A percentile compares a stretch with the other conserved stretches of the same genome.
phyloP scores from a whole-genome alignment of 2,329 filamentous ascomycete genomes.

The Fusarium decemcellulare region DNA sequence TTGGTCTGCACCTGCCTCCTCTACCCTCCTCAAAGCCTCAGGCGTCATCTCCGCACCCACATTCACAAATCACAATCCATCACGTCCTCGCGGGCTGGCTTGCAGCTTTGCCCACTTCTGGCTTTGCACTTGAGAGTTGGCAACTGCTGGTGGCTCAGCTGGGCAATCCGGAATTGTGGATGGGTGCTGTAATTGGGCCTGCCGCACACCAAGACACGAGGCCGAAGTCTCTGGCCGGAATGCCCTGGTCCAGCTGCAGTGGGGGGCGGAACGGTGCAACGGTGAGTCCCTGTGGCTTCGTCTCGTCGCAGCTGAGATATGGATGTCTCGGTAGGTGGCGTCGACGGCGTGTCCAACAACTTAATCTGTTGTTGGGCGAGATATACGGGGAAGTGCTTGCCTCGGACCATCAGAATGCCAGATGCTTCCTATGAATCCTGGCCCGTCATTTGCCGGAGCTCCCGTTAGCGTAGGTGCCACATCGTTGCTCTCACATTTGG shows the following conservation, averaged over 20 bases:
- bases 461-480: constrained; percentile 29
- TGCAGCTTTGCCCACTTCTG: constrained; percentile 24
- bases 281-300: constrained; percentile 32
- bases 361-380: not conserved
- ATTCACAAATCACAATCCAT: constrained; percentile 18
- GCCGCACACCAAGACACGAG: constrained; percentile 1
- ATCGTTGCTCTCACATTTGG: constrained; percentile 8
- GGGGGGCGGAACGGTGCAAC: constrained; percentile 16
- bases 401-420: constrained; percentile 3
- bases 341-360: constrained; percentile 15
- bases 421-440: constrained; percentile 14
- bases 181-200: constrained; percentile 5
- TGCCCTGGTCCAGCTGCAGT: constrained; percentile 6
- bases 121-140: constrained; percentile 8
- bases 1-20: not conserved
- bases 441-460: constrained; percentile 26
- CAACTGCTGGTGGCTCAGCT: constrained; percentile 10
- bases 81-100: constrained; percentile 25
- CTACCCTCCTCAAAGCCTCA: constrained; percentile 28
- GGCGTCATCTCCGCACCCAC: constrained; percentile 28
- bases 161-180: constrained; percentile 6
- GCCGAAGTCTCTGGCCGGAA: not conserved
- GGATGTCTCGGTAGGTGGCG: constrained; percentile 11
- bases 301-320: constrained; percentile 9
- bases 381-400: not conserved